Conservation (phyloP, 768 basidiomycete genomes). For the Mycena filopes region DNA sequence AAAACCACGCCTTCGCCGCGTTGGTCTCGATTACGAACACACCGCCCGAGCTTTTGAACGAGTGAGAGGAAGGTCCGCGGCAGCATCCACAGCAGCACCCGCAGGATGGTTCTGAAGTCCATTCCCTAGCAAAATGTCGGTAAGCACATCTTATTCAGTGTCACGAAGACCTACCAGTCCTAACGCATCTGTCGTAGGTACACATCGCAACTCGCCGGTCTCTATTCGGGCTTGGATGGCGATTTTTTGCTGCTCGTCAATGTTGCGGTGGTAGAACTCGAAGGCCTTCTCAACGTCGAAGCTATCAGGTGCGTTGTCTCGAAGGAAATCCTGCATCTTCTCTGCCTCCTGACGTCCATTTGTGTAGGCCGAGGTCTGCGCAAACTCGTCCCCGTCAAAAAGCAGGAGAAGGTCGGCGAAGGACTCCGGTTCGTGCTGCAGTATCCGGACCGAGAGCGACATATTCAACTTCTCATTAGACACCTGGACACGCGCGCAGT, state of each 20-base stretch:
- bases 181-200: no score
- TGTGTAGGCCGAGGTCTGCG: conserved; percentile 25
- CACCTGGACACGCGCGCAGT: not conserved
- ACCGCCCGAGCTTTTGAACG: conserved; percentile 21
- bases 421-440: conserved; percentile 24
- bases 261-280: no score
- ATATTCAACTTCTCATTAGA: conserved; percentile 28
- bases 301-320: conserved; percentile 13
- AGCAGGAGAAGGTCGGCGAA: conserved; percentile 28
- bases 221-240: no score
- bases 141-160: no score
- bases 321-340: conserved; percentile 28
- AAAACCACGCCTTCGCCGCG: conserved; percentile 16
- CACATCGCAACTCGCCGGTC: no score
- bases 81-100: conserved; percentile 15
- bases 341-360: conserved; percentile 24
- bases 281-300: not conserved
- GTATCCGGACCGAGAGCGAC: conserved; percentile 4
- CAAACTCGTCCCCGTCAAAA: conserved; percentile 18
- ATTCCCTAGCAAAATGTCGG: no score
- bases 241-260: no score
- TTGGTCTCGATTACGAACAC: conserved; percentile 8
- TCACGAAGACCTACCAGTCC: no score
- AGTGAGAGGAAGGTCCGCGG: conserved; percentile 19
- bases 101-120: conserved; percentile 10